Evolutionary conservation across 257 asterid genomes (phyloP), one percentile per base, ranked within the genome.

Genomic region (Capsicum chinense): DNA sequence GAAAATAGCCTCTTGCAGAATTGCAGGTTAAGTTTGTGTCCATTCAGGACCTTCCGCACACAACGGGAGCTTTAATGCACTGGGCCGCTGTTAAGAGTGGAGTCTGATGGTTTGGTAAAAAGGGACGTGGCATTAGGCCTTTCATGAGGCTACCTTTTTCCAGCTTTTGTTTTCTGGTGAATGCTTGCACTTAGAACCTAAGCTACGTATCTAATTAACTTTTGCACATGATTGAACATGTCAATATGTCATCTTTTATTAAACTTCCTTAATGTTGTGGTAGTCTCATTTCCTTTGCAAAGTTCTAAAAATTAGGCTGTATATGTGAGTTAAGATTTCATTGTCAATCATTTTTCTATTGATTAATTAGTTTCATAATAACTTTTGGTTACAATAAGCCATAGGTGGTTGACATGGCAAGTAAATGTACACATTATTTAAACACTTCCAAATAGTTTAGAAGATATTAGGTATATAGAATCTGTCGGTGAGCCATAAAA

Each of bases 401-500:
- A 76, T 1, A 42, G 50, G 50, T 58, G 63, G 80, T 54, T 76
- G 63, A 9, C 26, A 52, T 79, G 83, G 70, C 6, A 79, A 82
- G 39, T 11, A n/a, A 58, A 59, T 54, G 19, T 56, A 71, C 80
- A 63, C 58, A 44, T 42, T 83, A 80, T 85, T 19, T 35, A 56
- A n/a, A 66, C 44, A 26, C n/a, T 64, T 15, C 14, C 71, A 64
- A 33, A 33, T 33, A 52, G 16, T 62, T 54, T 71, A 14, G 48
- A 15, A 58, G 69, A 63, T 54, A 79, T 68, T 87, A 80, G 88
- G 89, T 83, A 9, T 58, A n/a, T 58, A 48, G 82, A 42, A 62
- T 58, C 33, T 85, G 92, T 91, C 91, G 90, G 92, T 91, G 90
- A 52, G 70, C 12, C 47, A 76, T 52, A 0, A 26, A 15, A 14